These are phyloP conservation scores for Lasiodiplodia theobromae DNA, from an alignment of 2,329 filamentous ascomycete species.

Conservation along the genomic window DNA sequence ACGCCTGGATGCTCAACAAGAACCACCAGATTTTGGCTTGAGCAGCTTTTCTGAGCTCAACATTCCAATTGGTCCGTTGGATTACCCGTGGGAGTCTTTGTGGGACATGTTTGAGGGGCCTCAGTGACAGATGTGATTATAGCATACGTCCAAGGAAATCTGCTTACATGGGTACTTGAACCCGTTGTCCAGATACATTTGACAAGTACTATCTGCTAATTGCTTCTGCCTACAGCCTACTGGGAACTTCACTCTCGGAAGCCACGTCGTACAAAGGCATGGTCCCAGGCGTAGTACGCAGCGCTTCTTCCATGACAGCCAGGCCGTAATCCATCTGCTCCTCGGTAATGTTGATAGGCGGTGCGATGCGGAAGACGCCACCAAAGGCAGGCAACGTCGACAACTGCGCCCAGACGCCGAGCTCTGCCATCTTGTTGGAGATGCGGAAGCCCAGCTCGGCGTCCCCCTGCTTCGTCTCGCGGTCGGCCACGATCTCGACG, in stretches of 20 bases:
- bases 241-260: not conserved
- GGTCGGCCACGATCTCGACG: constrained; percentile 64
- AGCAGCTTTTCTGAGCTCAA: not conserved
- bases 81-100: constrained; percentile 17
- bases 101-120: constrained; percentile 20
- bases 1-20: not conserved
- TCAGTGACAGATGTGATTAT: not conserved
- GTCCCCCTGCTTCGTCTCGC: constrained; percentile 56
- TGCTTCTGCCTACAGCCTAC: not conserved
- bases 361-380: constrained; percentile 66
- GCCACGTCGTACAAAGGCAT: constrained; percentile 38
- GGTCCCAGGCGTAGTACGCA: constrained; percentile 58
- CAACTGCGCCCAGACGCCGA: constrained; percentile 66
- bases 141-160: not conserved
- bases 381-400: constrained; percentile 62
- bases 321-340: constrained; percentile 56
- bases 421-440: constrained; percentile 56
- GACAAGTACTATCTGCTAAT: not conserved
- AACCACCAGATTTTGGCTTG: not conserved
- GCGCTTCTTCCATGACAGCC: constrained; percentile 63
- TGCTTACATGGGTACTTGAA: no score
- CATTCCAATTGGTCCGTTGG: constrained; percentile 8
- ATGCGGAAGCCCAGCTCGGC: constrained; percentile 58
- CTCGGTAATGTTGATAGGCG: constrained; percentile 63
- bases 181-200: no score